Conservation (phyloP, 2,329 filamentous ascomycete genomes). For the Decorospora gaudefroyi region DNA sequence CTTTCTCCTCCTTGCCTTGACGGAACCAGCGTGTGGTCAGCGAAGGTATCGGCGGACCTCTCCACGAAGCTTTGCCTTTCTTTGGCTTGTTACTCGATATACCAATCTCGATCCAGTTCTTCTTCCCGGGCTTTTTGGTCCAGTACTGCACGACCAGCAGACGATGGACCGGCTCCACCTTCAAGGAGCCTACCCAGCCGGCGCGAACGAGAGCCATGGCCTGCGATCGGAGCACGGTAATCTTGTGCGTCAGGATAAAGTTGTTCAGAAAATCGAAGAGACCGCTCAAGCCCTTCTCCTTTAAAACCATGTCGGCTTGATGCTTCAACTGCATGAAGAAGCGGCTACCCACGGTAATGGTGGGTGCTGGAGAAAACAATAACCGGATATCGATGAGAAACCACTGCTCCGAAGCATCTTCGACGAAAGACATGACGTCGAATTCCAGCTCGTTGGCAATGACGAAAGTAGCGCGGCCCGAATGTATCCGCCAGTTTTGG, state of each 20-base stretch:
- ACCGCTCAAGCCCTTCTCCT: conserved; percentile 70
- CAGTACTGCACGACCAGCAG: conserved; percentile 91
- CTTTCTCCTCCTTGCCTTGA: conserved; percentile 73
- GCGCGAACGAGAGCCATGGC: conserved; percentile 69
- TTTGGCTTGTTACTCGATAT: conserved; percentile 65
- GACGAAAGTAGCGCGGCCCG: conserved; percentile 87
- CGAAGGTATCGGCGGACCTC: conserved; percentile 38
- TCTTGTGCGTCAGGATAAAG: conserved; percentile 86
- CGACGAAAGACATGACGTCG: conserved; percentile 86
- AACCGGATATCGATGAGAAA: conserved; percentile 94
- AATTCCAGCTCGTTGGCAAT: conserved; percentile 88
- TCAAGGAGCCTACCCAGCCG: conserved; percentile 77
- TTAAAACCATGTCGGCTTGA: conserved; percentile 72
- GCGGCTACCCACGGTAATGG: conserved; percentile 60
- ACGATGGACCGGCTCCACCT: conserved; percentile 78
- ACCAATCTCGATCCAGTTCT: conserved; percentile 91
- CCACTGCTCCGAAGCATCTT: conserved; percentile 81
- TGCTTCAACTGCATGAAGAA: conserved; percentile 70
- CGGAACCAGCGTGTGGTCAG: conserved; percentile 80
- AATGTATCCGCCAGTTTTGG: conserved; percentile 74
- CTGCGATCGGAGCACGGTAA: conserved; percentile 79
- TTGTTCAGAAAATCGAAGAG: conserved; percentile 89
- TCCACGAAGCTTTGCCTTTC: conserved; percentile 45
- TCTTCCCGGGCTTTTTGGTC: conserved; percentile 69
- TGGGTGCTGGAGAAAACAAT: conserved; percentile 71